Evolutionary conservation across 23 red algal species (phyloP), one percentile per base, ranked within the genome.

Genomic region (Gracilaria gracilis): DNA sequence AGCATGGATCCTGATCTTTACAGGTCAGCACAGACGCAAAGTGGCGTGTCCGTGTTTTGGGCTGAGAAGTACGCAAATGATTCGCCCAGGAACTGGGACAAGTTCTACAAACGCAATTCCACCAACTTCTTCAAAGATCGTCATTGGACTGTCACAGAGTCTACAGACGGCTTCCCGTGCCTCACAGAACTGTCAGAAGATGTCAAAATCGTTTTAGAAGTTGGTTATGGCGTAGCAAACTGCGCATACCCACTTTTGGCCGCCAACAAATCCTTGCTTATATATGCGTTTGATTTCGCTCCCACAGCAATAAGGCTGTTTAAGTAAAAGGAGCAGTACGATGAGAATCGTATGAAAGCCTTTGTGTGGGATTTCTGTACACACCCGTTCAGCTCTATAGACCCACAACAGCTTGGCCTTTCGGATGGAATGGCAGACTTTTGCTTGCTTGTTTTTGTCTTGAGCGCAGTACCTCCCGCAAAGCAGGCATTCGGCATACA

Each of bases 221-320:
- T 66, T 77, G 95, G 95, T 20, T 98, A 91, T 34, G 95, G 95
- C 42, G 95, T 94, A 40, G 95, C 84, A 27, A 98, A 98, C 79
- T 69, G 83, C 50, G 80, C 86, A 32, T 89, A 91, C 31, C 95
- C 95, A 28, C 72, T 98, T 47, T 59, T 98, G 57, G 72, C 28
- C 27, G 75, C 80, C 42, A 91, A 97, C 25, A 55, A 82, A 34
- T 59, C 48, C 27, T 32, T 91, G 23, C 87, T 76, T 70, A 66
- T 98, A 2, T 82, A 93, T 84, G 95, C 91, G 6, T 92, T 94
- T 74, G 95, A 98, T 59, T 98, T 94, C 84, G 88, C 91, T 31
- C 87, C 77, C 12, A 55, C 87, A 21, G 95, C 95, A 20, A 49
- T 98, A 9, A 33, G 46, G 11, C 61, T 98, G 14, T 44, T 94